These are phyloP conservation scores for Marasmius tenuissimus DNA, from an alignment of 1,284 basidiomycete genomes.

Conservation along the genomic window DNA sequence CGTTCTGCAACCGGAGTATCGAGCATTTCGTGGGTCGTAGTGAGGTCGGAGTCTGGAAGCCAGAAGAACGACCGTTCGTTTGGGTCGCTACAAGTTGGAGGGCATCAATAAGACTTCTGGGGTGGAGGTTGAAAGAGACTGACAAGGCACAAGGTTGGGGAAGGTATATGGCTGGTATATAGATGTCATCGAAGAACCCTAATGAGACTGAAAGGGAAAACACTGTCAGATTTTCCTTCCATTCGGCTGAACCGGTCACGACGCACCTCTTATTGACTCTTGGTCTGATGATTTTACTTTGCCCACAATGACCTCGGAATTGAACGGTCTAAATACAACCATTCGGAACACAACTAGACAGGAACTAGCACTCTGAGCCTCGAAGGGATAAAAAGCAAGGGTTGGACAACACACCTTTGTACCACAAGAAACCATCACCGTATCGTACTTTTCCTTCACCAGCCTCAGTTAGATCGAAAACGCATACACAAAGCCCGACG, in stretches of 20 bases:
- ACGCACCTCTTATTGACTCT: slow-evolving; percentile 79
- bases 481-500: slow-evolving; percentile 86
- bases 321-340: slow-evolving; percentile 90
- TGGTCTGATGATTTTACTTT: slow-evolving; percentile 85
- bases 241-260: slow-evolving; percentile 1
- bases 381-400: background rate
- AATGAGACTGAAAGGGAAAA: slow-evolving; percentile 69
- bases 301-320: slow-evolving; percentile 87
- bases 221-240: slow-evolving; percentile 4
- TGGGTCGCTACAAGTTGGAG: slow-evolving; percentile 55
- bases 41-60: slow-evolving; percentile 62
- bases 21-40: slow-evolving; percentile 61
- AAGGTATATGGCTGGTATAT: slow-evolving; percentile 71
- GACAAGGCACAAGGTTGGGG: slow-evolving; percentile 82
- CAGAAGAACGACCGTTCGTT: slow-evolving; percentile 84
- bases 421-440: slow-evolving; percentile 94
- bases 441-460: slow-evolving; percentile 93
- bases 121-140: slow-evolving; percentile 23
- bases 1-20: slow-evolving; percentile 68
- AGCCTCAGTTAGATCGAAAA: slow-evolving; percentile 84
- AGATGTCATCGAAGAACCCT: slow-evolving; percentile 95
- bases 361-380: slow-evolving; percentile 4
- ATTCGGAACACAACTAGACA: slow-evolving; percentile 82
- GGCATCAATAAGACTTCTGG: background rate
- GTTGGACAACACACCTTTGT: slow-evolving; percentile 66